Percentiles rank a stretch among this genome's conserved stretches.
phyloP scores from a whole-genome alignment of 2,329 filamentous ascomycete genomes.

The Capronia epimyces region DNA sequence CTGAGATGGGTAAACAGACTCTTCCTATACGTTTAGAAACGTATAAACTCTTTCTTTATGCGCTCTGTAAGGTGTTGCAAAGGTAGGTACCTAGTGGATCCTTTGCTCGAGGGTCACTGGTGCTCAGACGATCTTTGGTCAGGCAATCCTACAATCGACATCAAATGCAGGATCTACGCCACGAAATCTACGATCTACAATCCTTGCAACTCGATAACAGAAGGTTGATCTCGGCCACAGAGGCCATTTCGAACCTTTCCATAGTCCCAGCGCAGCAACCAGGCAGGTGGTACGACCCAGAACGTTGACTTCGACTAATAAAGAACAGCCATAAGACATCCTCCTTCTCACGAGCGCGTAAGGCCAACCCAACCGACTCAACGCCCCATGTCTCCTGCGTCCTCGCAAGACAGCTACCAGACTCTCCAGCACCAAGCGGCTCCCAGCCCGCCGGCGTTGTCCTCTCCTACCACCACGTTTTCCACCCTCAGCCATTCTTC shows the following conservation, averaged over 20 bases:
- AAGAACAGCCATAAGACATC: constrained; percentile 14
- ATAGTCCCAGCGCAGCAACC: constrained; percentile 16
- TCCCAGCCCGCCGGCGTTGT: constrained; percentile 21
- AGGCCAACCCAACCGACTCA: constrained; percentile 9
- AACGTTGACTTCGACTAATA: not conserved
- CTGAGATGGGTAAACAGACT: constrained; percentile 45
- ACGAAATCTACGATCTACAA: constrained; percentile 25
- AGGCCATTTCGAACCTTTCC: constrained; percentile 16
- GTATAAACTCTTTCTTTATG: constrained; percentile 48
- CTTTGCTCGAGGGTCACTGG: not conserved
- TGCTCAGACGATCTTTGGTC: constrained; percentile 10
- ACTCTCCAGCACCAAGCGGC: constrained; percentile 15
- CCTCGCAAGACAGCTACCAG: constrained; percentile 23
- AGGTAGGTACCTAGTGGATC: constrained; percentile 39
- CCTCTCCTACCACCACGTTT: constrained; percentile 24
- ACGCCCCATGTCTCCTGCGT: constrained; percentile 23
- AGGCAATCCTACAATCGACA: constrained; percentile 18
- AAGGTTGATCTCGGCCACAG: constrained; percentile 17
- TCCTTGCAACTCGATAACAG: constrained; percentile 16
- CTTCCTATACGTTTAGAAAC: constrained; percentile 46
- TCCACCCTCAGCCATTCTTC: constrained; percentile 26
- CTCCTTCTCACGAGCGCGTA: constrained; percentile 20
- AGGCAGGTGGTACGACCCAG: constrained; percentile 1
- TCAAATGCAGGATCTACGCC: constrained; percentile 18
- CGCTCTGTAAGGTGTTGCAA: constrained; percentile 42